Evolutionary conservation across 192 early-diverging fungal genomes (phyloP), one percentile per base, ranked within the genome.

Genomic region (Gaertneriomyces semiglobifer): DNA sequence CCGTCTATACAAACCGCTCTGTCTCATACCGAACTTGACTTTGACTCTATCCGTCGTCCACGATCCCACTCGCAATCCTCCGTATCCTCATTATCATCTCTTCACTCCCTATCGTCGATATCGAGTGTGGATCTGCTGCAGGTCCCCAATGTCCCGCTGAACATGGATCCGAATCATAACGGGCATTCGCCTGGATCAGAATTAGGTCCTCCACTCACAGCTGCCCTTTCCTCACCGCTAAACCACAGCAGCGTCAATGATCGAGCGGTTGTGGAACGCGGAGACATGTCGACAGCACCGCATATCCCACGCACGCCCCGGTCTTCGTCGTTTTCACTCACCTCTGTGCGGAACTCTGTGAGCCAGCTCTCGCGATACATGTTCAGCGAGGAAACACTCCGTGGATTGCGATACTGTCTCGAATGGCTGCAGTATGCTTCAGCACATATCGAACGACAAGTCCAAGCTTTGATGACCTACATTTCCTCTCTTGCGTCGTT

Each of bases 341-440:
- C 25, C 25, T 33, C 25, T 33, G 25, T 33, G 25, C 25, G 25
- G 25, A 33, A 33, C 25, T 33, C 25, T 33, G 25, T 33, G 25
- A 33, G 25, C 25, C 25, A 33, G 2, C 25, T 33, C 25, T 33
- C 25, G 25, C 25, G 25, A 33, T 33, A 33, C 63, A 87, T 91
- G 8, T 85, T 93, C 40, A 90, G 89, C 62, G 92, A 94, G 63
- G 93, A 97, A 71, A 88, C 89, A 66, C 85, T 95, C 81, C 82
- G 87, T 65, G 89, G 87, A 63, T 73, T 97, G 47, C 83, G 87
- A 51, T 97, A 95, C 74, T 97, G 95, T 76, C 77, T 93, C 19
- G 81, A 88, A 66, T 94, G 90, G 90, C 73, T 96, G 3, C 81
- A 88, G 79, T 93, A 93, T 62, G 92, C 94, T 0, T 86, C 87